Conservation (phyloP, 1,284 basidiomycete species). For the Austropuccinia psidii region DNA sequence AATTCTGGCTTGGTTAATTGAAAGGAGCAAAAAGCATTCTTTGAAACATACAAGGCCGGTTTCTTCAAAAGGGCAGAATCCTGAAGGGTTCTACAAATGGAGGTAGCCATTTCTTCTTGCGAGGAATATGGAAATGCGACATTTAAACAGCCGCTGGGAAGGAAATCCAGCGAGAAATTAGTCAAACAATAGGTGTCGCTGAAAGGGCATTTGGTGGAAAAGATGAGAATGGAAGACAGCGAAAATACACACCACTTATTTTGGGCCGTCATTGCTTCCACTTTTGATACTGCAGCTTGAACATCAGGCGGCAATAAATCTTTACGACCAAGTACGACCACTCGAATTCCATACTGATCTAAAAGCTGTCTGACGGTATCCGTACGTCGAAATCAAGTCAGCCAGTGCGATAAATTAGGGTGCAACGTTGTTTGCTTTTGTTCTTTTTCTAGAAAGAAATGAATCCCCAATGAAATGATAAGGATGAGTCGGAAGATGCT, state of each 20-base stretch:
- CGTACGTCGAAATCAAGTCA: slow-evolving; percentile 49
- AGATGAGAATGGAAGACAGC: not conserved
- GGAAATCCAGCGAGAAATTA: not conserved
- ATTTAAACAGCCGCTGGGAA: slow-evolving; percentile 72
- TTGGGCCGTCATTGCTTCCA: slow-evolving; percentile 68
- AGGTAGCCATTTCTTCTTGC: slow-evolving; percentile 78
- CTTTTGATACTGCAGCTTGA: slow-evolving; percentile 61
- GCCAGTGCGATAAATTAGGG: not conserved
- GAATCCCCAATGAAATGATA: no score
- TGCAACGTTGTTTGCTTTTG: no score
- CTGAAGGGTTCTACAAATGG: slow-evolving; percentile 51
- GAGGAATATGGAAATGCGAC: slow-evolving; percentile 91
- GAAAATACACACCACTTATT: slow-evolving; percentile 61
- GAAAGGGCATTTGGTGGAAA: not conserved
- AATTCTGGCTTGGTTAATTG: slow-evolving; percentile 17
- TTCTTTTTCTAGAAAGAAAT: no score
- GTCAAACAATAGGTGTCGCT: not conserved
- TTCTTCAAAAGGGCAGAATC: not conserved
- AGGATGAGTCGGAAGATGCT: no score
- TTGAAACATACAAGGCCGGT: slow-evolving; percentile 6
- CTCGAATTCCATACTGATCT: slow-evolving; percentile 69
- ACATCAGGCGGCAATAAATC: slow-evolving; percentile 72
- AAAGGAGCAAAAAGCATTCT: slow-evolving; percentile 11
- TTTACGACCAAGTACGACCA: slow-evolving; percentile 72
- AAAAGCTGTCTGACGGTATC: slow-evolving; percentile 54